phyloP scores from a whole-genome alignment of 1,284 basidiomycete species.

The Boletus sp. region DNA sequence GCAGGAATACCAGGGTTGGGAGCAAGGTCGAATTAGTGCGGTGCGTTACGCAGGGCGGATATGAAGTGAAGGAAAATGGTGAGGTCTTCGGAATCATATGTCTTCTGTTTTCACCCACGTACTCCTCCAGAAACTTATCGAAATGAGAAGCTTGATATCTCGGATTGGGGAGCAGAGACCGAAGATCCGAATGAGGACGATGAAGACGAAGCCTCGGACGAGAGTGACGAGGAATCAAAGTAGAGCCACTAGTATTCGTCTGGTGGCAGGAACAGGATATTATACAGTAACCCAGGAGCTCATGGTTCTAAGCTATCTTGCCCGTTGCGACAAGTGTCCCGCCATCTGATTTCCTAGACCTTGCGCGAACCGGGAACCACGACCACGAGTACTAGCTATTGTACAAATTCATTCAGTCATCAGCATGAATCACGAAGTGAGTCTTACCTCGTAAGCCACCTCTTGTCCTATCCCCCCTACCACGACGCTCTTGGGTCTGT shows the following conservation, averaged over 20 bases:
- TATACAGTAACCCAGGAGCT: not conserved
- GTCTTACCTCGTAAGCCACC: slow-evolving; percentile 46
- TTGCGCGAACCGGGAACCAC: slow-evolving; percentile 74
- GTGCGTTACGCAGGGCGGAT: slow-evolving; percentile 87
- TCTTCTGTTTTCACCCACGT: slow-evolving; percentile 1
- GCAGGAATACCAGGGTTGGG: slow-evolving; percentile 78
- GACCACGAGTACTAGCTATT: slow-evolving; percentile 57
- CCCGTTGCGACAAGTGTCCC: slow-evolving; percentile 24
- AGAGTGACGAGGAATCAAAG: slow-evolving; percentile 15
- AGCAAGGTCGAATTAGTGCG: slow-evolving; percentile 74
- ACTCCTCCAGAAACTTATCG: slow-evolving; percentile 46
- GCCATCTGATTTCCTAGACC: slow-evolving; percentile 77
- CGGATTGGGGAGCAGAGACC: slow-evolving; percentile 53
- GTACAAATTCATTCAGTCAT: slow-evolving; percentile 1
- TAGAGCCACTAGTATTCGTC: slow-evolving; percentile 3
- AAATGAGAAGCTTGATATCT: slow-evolving; percentile 62
- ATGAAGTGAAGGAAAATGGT: slow-evolving; percentile 76
- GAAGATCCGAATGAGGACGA: slow-evolving; percentile 32
- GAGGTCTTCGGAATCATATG: slow-evolving; percentile 21
- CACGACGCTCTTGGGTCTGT: slow-evolving; percentile 68
- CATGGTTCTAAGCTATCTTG: slow-evolving; percentile 16
- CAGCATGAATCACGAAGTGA: not conserved
- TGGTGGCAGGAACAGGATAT: slow-evolving; percentile 3
- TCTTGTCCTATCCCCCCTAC: slow-evolving; percentile 61
- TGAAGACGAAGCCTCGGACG: slow-evolving; percentile 27